These are phyloP conservation scores for Podaxis pistillaris DNA, from an alignment of 768 basidiomycete genomes.

Conservation along the genomic window DNA sequence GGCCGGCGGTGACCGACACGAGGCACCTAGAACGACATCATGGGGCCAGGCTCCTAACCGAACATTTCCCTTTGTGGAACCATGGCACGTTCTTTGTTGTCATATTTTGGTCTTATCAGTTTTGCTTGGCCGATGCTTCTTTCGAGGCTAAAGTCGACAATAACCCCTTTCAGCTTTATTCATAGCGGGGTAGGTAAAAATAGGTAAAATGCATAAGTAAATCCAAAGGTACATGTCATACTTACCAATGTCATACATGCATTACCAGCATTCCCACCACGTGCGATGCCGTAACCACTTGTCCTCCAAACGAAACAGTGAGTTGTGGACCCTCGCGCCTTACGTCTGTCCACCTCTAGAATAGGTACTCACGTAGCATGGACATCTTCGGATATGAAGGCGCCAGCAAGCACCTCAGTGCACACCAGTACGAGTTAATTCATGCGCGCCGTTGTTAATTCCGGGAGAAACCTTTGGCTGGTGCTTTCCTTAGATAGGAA, in stretches of 20 bases:
- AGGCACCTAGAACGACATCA: not conserved
- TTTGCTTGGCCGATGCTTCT: not conserved
- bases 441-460: too few species aligned
- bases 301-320: not conserved
- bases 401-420: not conserved
- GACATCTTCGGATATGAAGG: not conserved
- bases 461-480: too few species aligned
- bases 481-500: too few species aligned
- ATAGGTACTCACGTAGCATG: not conserved
- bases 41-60: not conserved
- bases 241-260: not conserved
- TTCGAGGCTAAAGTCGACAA: not conserved
- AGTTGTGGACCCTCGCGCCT: not conserved
- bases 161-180: not conserved
- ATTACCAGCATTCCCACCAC: not conserved
- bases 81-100: not conserved
- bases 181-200: not conserved
- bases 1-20: too few species aligned
- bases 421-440: too few species aligned
- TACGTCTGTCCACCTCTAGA: not conserved
- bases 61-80: not conserved
- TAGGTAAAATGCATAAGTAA: not conserved
- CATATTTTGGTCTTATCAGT: not conserved
- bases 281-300: not conserved
- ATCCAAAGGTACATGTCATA: too few species aligned